Evolutionary conservation across 2,329 filamentous ascomycete species (phyloP), one percentile per base, ranked within the genome.

Genomic region (Verticillium dahliae): DNA sequence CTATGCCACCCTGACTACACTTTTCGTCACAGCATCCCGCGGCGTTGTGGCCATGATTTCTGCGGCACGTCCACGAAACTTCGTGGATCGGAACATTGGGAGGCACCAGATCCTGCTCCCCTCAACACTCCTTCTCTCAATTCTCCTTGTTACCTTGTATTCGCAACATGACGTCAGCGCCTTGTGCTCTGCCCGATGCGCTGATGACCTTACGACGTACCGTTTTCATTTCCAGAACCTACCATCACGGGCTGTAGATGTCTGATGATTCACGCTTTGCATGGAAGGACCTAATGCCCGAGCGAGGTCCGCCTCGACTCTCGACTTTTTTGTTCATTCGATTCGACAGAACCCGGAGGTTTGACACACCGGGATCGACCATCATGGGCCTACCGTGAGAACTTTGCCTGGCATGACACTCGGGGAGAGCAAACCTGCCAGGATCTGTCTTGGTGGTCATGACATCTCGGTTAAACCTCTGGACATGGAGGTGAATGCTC

Each of bases 231-330:
- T 72, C 59, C 60, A 38, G 60, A 61, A 74, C 68, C 69, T 69
- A 68, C 65, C 68, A 56, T 71, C 69, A 74, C 66, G 73, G 35
- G 71, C 73, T 73, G 70, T 72, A 75, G 72, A 77, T 73, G 76
- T 73, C 73, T 78, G 71, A 79, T 74, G 76, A 78, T 73, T 76
- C 71, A 78, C 72, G 74, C 71, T 72, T 70, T 76, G 73, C 76
- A 76, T 72, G 71, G 72, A 72, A 71, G 72, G 66, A 64, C 52
- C 63, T 67, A 67, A 67, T 69, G 57, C 55, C 61, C 58, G 61
- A 63, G 64, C 56, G 58, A 59, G 38, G 37, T 35, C 59, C 50
- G 61, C 56, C 59, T 56, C 41, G 45, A 55, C 58, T 52, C 55
- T 62, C 55, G 59, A 56, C 59, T 67, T 64, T 63, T 62, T 56